A percentile compares a stretch with the other conserved stretches of the same genome.
Conservation (phyloP, 2,329 filamentous ascomycete genomes). For the Colletotrichum echinochloae region DNA sequence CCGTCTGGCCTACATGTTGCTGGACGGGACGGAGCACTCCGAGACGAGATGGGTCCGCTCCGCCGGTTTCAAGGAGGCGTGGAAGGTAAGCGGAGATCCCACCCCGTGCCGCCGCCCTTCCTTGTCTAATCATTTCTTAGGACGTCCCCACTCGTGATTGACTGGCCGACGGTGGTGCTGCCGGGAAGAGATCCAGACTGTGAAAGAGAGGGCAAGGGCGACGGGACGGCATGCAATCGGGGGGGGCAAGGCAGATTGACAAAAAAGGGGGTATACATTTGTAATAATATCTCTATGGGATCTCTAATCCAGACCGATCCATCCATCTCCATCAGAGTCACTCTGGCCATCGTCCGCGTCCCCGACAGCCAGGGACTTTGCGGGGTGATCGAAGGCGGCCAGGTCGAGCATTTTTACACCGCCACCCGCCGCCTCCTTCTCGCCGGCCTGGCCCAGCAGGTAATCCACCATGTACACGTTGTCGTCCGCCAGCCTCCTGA, state of each 20-base stretch:
- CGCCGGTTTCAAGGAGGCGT: slow-evolving; percentile 74
- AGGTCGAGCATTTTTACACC: slow-evolving; percentile 45
- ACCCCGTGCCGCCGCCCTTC: no score
- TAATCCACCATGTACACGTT: slow-evolving; percentile 93
- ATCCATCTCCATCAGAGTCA: slow-evolving; percentile 57
- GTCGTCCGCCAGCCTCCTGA: slow-evolving; percentile 85
- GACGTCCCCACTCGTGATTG: slow-evolving; percentile 34
- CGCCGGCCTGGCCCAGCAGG: slow-evolving; percentile 66
- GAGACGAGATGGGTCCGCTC: slow-evolving; percentile 68
- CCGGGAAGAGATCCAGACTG: neutral
- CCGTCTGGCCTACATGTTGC: slow-evolving; percentile 69
- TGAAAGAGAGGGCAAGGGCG: neutral
- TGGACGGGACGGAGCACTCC: slow-evolving; percentile 68
- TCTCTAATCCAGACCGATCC: slow-evolving; percentile 61
- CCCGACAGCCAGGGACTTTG: slow-evolving; percentile 31
- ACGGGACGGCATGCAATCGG: neutral
- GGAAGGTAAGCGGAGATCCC: slow-evolving; percentile 57
- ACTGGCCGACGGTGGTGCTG: slow-evolving; percentile 7
- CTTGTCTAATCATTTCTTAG: slow-evolving; percentile 2
- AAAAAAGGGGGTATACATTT: slow-evolving; percentile 42
- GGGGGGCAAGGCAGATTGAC: neutral
- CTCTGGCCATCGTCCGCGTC: slow-evolving; percentile 47
- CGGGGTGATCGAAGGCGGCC: slow-evolving; percentile 31
- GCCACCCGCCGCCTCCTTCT: slow-evolving; percentile 32
- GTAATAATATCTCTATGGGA: slow-evolving; percentile 41